A percentile compares a stretch with the other conserved stretches of the same genome.
Conservation (phyloP, 225 moss, liverwort and hornwort species). For the Pseudisothecium myosuroides region DNA sequence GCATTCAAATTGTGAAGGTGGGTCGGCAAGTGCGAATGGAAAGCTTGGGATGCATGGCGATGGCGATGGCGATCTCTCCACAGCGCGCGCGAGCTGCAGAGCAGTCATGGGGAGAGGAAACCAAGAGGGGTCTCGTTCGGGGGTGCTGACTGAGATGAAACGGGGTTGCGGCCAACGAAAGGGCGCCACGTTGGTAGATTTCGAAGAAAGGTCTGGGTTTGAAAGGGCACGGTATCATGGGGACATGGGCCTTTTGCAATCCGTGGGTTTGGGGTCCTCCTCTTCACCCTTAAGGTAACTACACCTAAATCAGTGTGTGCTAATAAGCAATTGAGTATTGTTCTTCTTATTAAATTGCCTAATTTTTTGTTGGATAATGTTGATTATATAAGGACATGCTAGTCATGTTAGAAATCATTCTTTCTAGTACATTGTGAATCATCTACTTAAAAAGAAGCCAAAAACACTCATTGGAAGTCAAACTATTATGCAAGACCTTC, state of each 20-base stretch:
- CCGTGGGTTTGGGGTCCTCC: neutral
- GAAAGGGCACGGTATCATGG: neutral
- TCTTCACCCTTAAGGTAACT: neutral
- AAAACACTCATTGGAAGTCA: too few relatives aligned
- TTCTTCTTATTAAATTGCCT: neutral
- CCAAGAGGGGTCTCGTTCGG: neutral
- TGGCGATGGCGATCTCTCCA: neutral
- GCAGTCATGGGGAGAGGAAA: neutral
- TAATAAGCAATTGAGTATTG: neutral
- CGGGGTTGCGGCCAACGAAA: neutral
- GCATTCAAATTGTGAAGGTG: neutral
- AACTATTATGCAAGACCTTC: too few relatives aligned
- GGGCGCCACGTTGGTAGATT: neutral
- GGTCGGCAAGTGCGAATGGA: neutral
- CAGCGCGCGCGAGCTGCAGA: neutral
- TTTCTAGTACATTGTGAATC: too few relatives aligned
- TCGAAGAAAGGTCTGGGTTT: neutral
- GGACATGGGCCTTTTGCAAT: slow-evolving; percentile 13
- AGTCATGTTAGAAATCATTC: too few relatives aligned
- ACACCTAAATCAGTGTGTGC: neutral
- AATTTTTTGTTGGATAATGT: too few relatives aligned
- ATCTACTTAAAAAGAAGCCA: too few relatives aligned
- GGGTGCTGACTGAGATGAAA: neutral
- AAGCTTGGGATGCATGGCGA: neutral
- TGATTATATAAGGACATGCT: too few relatives aligned